Conservation (phyloP, 148 eudicot species). For the Rhododendron mucronatum region DNA sequence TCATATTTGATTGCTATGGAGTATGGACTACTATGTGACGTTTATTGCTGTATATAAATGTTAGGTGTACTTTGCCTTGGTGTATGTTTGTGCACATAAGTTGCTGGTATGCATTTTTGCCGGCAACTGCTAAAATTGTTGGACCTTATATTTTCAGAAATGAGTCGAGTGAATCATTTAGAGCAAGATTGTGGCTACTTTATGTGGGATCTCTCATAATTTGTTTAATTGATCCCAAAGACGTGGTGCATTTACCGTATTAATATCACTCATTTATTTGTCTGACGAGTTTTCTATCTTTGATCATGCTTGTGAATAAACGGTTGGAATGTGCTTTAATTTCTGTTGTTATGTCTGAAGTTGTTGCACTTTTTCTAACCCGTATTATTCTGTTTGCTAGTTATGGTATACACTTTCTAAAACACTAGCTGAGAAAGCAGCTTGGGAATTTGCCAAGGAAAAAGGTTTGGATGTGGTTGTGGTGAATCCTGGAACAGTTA, state of each 20-base stretch:
- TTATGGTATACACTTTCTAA: slow-evolving; percentile 88
- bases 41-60: background rate
- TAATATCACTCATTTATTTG: background rate
- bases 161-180: background rate
- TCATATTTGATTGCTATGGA: background rate
- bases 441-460: slow-evolving; percentile 83
- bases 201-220: background rate
- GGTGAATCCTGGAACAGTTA: slow-evolving; percentile 85
- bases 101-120: background rate
- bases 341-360: background rate
- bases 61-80: background rate
- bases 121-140: background rate
- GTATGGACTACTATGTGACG: background rate
- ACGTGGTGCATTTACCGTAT: background rate
- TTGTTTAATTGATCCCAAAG: background rate
- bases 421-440: slow-evolving; percentile 74
- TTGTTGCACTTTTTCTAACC: background rate
- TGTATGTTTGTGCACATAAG: background rate
- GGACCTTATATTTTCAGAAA: background rate
- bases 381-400: slow-evolving; percentile 15
- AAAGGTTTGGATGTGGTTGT: slow-evolving; percentile 74
- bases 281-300: background rate
- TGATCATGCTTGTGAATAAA: background rate
- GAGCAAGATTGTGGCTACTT: background rate
- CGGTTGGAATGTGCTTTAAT: no score